Base-by-base conservation (phyloP, 495 filamentous ascomycete species). In the Daldinia decipiens region DNA sequence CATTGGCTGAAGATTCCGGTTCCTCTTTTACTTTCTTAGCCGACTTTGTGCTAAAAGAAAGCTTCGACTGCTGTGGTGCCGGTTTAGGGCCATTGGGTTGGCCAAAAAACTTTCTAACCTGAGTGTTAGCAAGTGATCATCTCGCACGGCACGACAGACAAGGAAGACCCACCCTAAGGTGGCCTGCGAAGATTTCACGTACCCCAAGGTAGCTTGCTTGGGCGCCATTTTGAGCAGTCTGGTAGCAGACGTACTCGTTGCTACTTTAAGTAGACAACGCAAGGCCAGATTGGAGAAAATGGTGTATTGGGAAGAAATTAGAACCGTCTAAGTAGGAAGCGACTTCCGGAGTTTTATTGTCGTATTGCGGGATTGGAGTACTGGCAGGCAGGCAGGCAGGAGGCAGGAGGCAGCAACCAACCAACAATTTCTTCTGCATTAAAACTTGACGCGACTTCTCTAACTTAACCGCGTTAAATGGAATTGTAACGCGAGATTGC, bases 141-240 rank as follows among this genome's bases (percentile, higher is more conserved):
- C 56, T 27, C 15, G 13, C 53, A 50, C 15, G 58, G 17, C 5
- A 26, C 43, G 12, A n/a, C 34, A 63, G 26, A 27, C 38, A 70
- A 65, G 36, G 55, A 55, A 64, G 45, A 89, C 92, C 84, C 87
- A 96, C 94, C 92, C 88, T 77, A 97, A 82, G 62, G 91, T 96
- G 73, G 87, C 86, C 82, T 97, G 93, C 59, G 87, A 85, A 62
- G 89, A 83, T 78, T 86, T 90, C 51, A 96, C 95, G 84, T 97
- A 98, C 95, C 93, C 93, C 76, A 98, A 79, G 8, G 93, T 97
- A 74, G 91, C 88, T 85, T 98, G 95, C 77, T 94, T 97, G 15
- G 84, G 82, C 68, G 84, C 74, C 86, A 87, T 86, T 19, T 58
- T 82, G 67, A 74, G 65, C 38, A 77, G 55, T 68, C 69, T 66